phyloP scores from a whole-genome alignment of 768 basidiomycete genomes.

The Auriscalpium orientale region DNA sequence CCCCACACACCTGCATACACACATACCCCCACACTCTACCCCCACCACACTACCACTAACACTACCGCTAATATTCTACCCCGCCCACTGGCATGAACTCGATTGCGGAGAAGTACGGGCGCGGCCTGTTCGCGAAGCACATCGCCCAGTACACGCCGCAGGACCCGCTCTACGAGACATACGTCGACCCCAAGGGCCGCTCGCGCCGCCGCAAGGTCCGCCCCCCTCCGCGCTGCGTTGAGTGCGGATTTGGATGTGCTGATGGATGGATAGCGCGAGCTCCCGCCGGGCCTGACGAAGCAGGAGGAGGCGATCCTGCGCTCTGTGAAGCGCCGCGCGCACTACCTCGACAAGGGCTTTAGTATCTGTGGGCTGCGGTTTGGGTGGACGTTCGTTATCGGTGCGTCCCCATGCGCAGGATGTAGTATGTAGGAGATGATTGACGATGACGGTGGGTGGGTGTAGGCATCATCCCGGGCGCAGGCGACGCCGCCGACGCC shows the following conservation, averaged over 20 bases:
- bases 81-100: too few relatives aligned
- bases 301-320: slow-evolving; percentile 71
- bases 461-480: slow-evolving; percentile 56
- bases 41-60: too few relatives aligned
- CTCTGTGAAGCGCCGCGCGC: slow-evolving; percentile 69
- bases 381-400: slow-evolving; percentile 79
- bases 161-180: slow-evolving; percentile 70
- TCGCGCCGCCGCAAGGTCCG: slow-evolving; percentile 46
- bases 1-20: too few relatives aligned
- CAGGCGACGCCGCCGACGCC: slow-evolving; percentile 59
- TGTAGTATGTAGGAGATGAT: neutral
- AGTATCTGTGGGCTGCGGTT: slow-evolving; percentile 71
- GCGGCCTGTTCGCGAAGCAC: slow-evolving; percentile 55
- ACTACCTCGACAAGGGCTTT: slow-evolving; percentile 86
- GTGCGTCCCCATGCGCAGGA: slow-evolving; percentile 19
- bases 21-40: too few relatives aligned
- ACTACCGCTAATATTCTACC: too few relatives aligned
- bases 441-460: neutral
- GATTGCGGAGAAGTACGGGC: slow-evolving; percentile 35
- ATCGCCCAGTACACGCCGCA: slow-evolving; percentile 58
- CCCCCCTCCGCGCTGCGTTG: neutral
- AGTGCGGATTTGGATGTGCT: neutral
- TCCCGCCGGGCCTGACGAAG: slow-evolving; percentile 68
- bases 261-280: slow-evolving; percentile 39
- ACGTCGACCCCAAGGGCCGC: slow-evolving; percentile 48